Conservation (phyloP, 2,329 filamentous ascomycete species). For the Colletotrichum sp. region DNA sequence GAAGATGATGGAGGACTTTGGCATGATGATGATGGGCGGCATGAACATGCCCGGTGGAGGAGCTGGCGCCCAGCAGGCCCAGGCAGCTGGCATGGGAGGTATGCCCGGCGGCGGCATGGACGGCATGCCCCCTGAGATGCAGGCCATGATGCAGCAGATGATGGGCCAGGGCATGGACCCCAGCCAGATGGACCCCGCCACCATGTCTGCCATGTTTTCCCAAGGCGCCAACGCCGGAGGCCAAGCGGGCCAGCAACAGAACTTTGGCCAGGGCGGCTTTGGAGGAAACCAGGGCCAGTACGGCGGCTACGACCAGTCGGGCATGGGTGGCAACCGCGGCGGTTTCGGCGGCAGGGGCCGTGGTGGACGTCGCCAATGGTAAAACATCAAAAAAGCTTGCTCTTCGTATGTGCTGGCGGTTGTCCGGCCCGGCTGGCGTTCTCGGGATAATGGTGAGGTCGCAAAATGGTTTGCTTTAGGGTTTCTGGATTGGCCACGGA, state of each 20-base stretch:
- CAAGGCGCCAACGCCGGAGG: constrained; percentile 45
- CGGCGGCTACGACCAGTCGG: constrained; percentile 52
- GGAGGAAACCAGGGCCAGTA: constrained; percentile 59
- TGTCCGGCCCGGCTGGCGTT: constrained; percentile 11
- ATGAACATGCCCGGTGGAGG: constrained; percentile 47
- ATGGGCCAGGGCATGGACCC: constrained; percentile 70
- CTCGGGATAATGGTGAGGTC: constrained; percentile 5
- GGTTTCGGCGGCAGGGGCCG: constrained; percentile 33
- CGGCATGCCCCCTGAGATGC: constrained; percentile 70
- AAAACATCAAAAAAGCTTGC: neutral
- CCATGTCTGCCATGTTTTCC: constrained; percentile 65
- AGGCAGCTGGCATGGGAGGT: constrained; percentile 43
- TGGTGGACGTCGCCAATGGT: constrained; percentile 30
- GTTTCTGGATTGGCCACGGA: constrained; percentile 5
- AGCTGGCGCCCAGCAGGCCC: constrained; percentile 33
- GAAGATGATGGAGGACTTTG: constrained; percentile 79
- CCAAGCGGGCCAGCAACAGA: constrained; percentile 56
- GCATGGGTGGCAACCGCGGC: constrained; percentile 45
- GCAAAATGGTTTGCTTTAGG: constrained; percentile 2
- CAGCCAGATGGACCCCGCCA: constrained; percentile 67
- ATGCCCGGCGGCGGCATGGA: constrained; percentile 63
- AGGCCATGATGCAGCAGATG: constrained; percentile 74
- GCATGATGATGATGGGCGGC: constrained; percentile 71
- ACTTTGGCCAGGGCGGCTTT: constrained; percentile 58
- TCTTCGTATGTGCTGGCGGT: neutral